Evolutionary conservation across 179 eudicot genomes (phyloP), one percentile per base, ranked within the genome.

Genomic region (Monotropa hypopitys): DNA sequence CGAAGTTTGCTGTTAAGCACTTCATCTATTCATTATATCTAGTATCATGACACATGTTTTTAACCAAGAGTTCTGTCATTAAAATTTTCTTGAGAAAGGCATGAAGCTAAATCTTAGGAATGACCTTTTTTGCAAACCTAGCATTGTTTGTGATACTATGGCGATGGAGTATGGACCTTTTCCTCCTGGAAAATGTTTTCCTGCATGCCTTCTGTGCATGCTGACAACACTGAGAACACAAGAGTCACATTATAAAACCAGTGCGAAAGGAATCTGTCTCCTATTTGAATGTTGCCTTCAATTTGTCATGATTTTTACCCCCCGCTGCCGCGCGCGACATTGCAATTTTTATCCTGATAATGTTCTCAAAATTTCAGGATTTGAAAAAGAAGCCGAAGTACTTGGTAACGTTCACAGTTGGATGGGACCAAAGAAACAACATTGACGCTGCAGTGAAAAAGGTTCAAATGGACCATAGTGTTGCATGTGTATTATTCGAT

Each of bases 381-480:
- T 73, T 78, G 53, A 61, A 10, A 7, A 69, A 1, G 35, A 86
- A 80, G 67, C 86, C 92, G 0, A 87, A 81, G 74, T 84, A 89
- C 80, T 80, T 87, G 13, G 81, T 89, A 40, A 77, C 88, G 13
- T 80, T 89, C 42, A 80, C 89, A 42, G 90, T 87, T 59, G 92
- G 90, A 2, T 78, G 78, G 74, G 69, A 74, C 73, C 85, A 80
- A 76, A 87, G 70, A 70, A 62, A 83, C 8, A 81, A 83, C 66
- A 35, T 65, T 32, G 43, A 32, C 77, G 85, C 87, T 66, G 92
- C 96, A 21, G 84, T 95, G 49, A 90, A 89, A 84, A 95, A 91
- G 97, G 99, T 95, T 46, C 56, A 21, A 61, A 20, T n/a, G 35
- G 56, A 49, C 49, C 42, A 38, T 70, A 61, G 6, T 50, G 63